A percentile compares a stretch with the other conserved stretches of the same genome.
Conservation (phyloP, 2,329 filamentous ascomycete genomes). For the Aspergillus ochraceus region DNA sequence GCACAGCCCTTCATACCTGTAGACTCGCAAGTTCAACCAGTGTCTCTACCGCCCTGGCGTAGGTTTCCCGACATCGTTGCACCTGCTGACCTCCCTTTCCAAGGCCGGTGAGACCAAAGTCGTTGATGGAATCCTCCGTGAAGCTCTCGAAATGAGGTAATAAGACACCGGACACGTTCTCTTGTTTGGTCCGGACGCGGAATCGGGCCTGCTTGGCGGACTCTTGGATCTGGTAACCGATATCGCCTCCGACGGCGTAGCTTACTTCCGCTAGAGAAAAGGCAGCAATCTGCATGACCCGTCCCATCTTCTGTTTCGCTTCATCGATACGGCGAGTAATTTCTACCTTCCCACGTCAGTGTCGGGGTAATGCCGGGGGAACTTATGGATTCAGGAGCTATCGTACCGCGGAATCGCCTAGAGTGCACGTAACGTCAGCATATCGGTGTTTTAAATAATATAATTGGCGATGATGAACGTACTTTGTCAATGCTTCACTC, state of each 20-base stretch:
- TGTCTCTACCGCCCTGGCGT: conserved; percentile 92
- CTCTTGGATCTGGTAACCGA: conserved; percentile 96
- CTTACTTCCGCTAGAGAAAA: conserved; percentile 97
- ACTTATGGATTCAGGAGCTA: conserved; percentile 19
- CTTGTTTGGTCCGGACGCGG: conserved; percentile 89
- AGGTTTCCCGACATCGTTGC: conserved; percentile 91
- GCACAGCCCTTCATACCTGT: conserved; percentile 55
- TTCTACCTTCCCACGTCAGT: conserved; percentile 56
- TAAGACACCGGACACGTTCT: conserved; percentile 97
- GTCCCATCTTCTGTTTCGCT: conserved; percentile 98
- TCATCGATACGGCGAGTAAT: conserved; percentile 97
- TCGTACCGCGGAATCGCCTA: conserved; percentile 83
- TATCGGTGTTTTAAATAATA: conserved; percentile 17
- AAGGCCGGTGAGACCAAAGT: conserved; percentile 92
- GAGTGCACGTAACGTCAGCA: conserved; percentile 14
- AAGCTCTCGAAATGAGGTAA: conserved; percentile 92
- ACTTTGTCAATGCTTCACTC: conserved; percentile 98
- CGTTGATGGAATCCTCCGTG: conserved; percentile 83
- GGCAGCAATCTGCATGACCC: conserved; percentile 98
- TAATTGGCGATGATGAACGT: conserved; percentile 32
- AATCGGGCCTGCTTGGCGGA: conserved; percentile 91
- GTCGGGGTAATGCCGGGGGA: conserved; percentile 19
- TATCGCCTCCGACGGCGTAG: conserved; percentile 93
- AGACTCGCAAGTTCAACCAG: conserved; percentile 91
- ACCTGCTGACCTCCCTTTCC: conserved; percentile 98